Evolutionary conservation across 441 rosid species (phyloP), one percentile per base, ranked within the genome.

Genomic region (Dalechampia spathulata): DNA sequence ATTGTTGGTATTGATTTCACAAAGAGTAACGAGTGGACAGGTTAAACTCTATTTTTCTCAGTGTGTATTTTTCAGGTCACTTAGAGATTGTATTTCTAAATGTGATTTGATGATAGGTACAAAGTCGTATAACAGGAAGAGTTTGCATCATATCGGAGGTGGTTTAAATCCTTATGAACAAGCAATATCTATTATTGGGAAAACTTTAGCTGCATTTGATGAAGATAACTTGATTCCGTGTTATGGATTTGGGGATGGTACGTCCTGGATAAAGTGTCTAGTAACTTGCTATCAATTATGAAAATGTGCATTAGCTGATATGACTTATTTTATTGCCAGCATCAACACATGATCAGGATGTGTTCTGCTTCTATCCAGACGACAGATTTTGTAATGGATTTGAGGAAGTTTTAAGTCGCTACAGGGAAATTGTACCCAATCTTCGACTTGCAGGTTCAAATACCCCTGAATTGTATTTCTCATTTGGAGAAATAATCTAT

Each of bases 21-120:
- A 1, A 90, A 90, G 79, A 90, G 97, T 73, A 90, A 90, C 4
- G 97, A 90, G 60, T 87, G 97, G 96, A 87, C 97, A 75, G 97
- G 97, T 85, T 65, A 10, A 27, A 14, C 52, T 52, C 60, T 11
- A 32, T 56, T 46, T 59, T 53, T 32, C 36, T 52, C 34, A n/a
- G 26, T 8, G 38, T 9, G 41, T 42, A n/a, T 49, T 19, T 32
- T 44, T 8, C 41, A 38, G 51, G 49, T 22, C 28, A 69, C 17
- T 23, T 37, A 22, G 5, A 8, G 47, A 50, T 48, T 55, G 28
- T 32, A 7, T 52, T 53, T 54, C 12, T 34, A 39, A 65, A 32
- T 28, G 22, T 70, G 60, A 41, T 50, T 62, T 49, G 13, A 45
- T 58, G 55, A 58, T 44, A 87, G 91, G 96, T 58, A 63, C 77